Percentiles rank a stretch among this genome's conserved stretches.
Evolutionary conservation across 2,329 filamentous ascomycete species (phyloP).

Genomic region (Arthrobotrys conoides): DNA sequence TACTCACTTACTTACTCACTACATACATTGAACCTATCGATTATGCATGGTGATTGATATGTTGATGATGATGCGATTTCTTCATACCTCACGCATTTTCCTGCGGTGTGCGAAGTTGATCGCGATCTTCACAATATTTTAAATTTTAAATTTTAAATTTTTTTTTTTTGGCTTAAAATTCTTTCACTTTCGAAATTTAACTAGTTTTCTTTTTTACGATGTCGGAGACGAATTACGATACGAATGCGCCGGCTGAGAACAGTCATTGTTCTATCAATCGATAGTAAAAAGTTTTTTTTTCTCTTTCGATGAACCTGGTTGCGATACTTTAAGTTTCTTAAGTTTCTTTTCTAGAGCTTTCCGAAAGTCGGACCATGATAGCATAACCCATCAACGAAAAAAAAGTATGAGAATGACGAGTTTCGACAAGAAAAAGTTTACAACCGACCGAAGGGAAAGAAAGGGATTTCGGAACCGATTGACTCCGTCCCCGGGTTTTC

Average conservation of each 20-base stretch:
- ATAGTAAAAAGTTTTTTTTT: not conserved
- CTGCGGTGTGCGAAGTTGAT: constrained; percentile 23
- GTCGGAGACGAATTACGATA: constrained; percentile 32
- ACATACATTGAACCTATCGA: constrained; percentile 11
- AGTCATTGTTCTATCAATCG: not conserved
- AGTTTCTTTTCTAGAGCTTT: constrained; percentile 21
- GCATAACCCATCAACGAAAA: not conserved
- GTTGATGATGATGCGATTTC: constrained; percentile 22
- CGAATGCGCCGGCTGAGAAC: constrained; percentile 19
- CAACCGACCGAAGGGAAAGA: constrained; percentile 12
- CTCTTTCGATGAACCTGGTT: constrained; percentile 12
- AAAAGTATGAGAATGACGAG: constrained; percentile 8
- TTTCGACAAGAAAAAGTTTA: not conserved
- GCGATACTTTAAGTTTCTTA: constrained; percentile 32
- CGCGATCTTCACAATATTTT: constrained; percentile 16
- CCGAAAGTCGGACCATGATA: constrained; percentile 3
- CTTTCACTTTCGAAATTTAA: constrained; percentile 11
- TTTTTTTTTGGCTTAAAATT: too few relatives aligned
- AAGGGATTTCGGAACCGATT: constrained; percentile 9
- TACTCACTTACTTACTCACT: too few relatives aligned
- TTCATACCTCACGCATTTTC: not conserved
- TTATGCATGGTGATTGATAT: constrained; percentile 34
- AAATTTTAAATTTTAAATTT: too few relatives aligned
- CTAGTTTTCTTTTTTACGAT: too few relatives aligned
- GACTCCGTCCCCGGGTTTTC: constrained; percentile 18